Conservation (phyloP, 371 early-diverging fungal species). For the Apophysomyces elegans region DNA sequence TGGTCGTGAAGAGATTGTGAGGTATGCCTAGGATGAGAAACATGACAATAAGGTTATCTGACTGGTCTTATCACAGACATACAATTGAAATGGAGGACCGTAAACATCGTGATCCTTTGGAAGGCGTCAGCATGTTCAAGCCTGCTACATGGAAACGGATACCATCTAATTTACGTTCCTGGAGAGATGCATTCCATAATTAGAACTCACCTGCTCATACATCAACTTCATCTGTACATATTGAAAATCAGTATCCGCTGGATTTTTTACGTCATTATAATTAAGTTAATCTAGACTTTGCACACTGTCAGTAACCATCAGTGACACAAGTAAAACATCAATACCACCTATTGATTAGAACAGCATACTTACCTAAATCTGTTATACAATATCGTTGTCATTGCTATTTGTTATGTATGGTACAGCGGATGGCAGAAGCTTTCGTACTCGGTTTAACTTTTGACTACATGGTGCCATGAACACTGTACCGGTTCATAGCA, state of each 20-base stretch:
- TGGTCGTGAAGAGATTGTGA: conserved; percentile 45
- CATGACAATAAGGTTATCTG: background rate
- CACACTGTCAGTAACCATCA: too few relatives aligned
- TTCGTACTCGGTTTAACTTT: too few relatives aligned
- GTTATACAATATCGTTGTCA: too few relatives aligned
- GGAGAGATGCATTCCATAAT: conserved; percentile 49
- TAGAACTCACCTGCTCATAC: conserved; percentile 16
- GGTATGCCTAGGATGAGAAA: conserved; percentile 12
- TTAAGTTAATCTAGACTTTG: too few relatives aligned
- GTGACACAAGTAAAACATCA: too few relatives aligned
- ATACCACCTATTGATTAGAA: too few relatives aligned
- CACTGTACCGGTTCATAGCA: too few relatives aligned
- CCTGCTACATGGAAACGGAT: conserved; percentile 49
- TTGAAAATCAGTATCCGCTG: background rate
- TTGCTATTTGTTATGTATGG: too few relatives aligned
- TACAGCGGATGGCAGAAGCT: too few relatives aligned
- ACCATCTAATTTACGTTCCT: conserved; percentile 41
- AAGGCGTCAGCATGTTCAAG: conserved; percentile 44
- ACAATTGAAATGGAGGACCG: conserved; percentile 24
- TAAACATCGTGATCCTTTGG: conserved; percentile 41
- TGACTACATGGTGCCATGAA: too few relatives aligned
- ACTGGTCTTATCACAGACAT: conserved; percentile 22
- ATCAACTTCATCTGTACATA: conserved; percentile 10
- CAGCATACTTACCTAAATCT: too few relatives aligned
- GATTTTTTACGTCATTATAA: too few relatives aligned